phyloP scores from a whole-genome alignment of 441 rosid species.

The Adansonia rubrostipa region DNA sequence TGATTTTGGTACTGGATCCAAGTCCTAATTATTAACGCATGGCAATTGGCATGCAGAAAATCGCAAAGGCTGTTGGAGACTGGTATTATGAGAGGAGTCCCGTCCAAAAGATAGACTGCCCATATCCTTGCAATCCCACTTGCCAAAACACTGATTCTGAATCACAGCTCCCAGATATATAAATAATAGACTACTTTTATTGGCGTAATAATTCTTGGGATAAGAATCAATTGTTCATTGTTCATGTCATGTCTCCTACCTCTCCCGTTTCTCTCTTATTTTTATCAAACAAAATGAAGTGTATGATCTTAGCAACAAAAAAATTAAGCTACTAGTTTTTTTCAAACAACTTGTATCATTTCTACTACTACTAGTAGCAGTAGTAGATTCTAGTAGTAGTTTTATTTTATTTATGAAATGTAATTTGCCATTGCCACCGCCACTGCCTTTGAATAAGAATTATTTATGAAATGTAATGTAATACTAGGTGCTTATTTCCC shows the following conservation, averaged over 20 bases:
- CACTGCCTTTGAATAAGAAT: neutral
- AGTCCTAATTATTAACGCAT: neutral
- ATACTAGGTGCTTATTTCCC: too few species aligned
- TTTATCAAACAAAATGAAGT: neutral
- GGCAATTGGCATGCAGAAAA: slow-evolving; percentile 49
- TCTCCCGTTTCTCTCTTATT: neutral
- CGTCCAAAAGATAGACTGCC: slow-evolving; percentile 70
- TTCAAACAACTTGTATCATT: slow-evolving; percentile 1
- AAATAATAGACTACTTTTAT: too few species aligned
- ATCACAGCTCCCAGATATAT: slow-evolving; percentile 19
- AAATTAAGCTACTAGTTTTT: neutral
- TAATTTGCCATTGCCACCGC: neutral
- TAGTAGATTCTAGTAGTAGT: neutral
- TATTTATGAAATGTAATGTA: too few species aligned
- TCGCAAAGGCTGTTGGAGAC: slow-evolving; percentile 82
- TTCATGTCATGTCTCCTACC: neutral
- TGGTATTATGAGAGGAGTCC: slow-evolving; percentile 71
- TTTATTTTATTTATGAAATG: neutral
- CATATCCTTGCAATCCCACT: slow-evolving; percentile 83
- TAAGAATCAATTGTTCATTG: neutral
- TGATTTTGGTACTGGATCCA: too few species aligned
- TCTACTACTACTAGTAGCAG: neutral
- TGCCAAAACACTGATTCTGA: slow-evolving; percentile 51
- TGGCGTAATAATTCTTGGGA: neutral
- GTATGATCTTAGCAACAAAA: neutral